A percentile compares a stretch with the other conserved stretches of the same genome.
Evolutionary conservation across 202 grass and related monocot genomes (phyloP).

Genomic region (Zizania palustris): DNA sequence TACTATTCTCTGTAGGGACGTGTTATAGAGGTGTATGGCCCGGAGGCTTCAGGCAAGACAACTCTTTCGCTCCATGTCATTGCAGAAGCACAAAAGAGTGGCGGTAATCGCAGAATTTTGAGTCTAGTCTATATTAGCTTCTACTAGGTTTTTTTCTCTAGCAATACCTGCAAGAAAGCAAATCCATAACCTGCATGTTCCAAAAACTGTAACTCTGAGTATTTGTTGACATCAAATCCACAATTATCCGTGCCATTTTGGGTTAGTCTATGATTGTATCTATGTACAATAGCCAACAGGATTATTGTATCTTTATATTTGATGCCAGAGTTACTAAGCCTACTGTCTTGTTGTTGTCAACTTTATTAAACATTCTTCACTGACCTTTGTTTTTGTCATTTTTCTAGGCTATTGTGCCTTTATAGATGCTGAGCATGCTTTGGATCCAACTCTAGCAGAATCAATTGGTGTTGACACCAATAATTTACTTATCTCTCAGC

Average conservation of each 20-base stretch:
- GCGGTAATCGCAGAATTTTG: constrained; percentile 59
- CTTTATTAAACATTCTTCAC: constrained; percentile 14
- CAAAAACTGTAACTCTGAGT: not conserved
- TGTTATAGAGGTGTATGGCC: constrained; percentile 89
- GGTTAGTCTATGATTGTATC: not conserved
- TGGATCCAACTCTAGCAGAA: constrained; percentile 90
- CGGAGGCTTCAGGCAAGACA: constrained; percentile 94
- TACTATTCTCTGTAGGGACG: constrained; percentile 66
- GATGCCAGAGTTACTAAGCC: not conserved
- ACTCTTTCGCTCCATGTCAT: constrained; percentile 98
- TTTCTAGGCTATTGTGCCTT: constrained; percentile 94
- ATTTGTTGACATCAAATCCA: not conserved
- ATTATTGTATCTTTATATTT: not conserved
- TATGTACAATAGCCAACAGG: not conserved
- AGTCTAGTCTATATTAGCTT: not conserved
- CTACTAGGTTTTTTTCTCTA: not conserved
- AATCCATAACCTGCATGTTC: not conserved
- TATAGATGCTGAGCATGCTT: constrained; percentile 91
- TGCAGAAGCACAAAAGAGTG: constrained; percentile 87
- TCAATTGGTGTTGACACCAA: constrained; percentile 84
- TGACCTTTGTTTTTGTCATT: constrained; percentile 6
- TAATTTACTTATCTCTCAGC: constrained; percentile 92
- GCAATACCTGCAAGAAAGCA: not conserved
- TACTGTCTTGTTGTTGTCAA: no score
- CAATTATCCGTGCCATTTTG: not conserved